phyloP scores from a whole-genome alignment of 345 rosid species.

The Ricinus communis region DNA sequence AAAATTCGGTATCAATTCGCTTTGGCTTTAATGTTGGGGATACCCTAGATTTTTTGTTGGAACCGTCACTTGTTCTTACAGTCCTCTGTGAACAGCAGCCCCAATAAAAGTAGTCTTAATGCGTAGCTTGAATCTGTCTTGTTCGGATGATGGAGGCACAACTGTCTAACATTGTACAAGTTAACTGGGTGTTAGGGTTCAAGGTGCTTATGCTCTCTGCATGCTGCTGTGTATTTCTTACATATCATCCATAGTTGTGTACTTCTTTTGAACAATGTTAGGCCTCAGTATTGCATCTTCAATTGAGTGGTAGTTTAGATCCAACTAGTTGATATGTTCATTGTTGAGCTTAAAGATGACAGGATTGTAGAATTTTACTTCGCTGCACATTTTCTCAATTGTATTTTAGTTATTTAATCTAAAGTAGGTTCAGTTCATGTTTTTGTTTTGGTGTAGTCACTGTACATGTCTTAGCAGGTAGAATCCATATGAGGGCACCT shows the following conservation, averaged over 20 bases:
- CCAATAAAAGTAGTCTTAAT: background rate
- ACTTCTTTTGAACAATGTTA: background rate
- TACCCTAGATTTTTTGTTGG: background rate
- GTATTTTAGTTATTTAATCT: no score
- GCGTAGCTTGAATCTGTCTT: background rate
- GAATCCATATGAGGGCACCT: no score
- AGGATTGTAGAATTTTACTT: no score
- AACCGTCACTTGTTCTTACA: constrained; percentile 1
- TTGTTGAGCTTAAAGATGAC: no score
- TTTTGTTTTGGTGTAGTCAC: no score
- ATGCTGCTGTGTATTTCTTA: background rate
- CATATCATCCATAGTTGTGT: background rate
- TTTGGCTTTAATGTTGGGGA: background rate
- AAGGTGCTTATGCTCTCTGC: background rate
- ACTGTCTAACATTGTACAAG: background rate
- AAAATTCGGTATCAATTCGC: background rate
- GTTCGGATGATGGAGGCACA: background rate
- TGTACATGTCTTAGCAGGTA: no score
- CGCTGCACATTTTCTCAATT: no score
- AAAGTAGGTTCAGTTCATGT: no score
- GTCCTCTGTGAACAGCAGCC: background rate
- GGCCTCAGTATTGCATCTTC: background rate
- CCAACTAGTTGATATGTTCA: no score
- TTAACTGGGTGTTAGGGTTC: background rate
- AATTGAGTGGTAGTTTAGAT: background rate